A percentile compares a stretch with the other conserved stretches of the same genome.
phyloP scores from a whole-genome alignment of 768 basidiomycete genomes.

The Lactifluus piperatus region DNA sequence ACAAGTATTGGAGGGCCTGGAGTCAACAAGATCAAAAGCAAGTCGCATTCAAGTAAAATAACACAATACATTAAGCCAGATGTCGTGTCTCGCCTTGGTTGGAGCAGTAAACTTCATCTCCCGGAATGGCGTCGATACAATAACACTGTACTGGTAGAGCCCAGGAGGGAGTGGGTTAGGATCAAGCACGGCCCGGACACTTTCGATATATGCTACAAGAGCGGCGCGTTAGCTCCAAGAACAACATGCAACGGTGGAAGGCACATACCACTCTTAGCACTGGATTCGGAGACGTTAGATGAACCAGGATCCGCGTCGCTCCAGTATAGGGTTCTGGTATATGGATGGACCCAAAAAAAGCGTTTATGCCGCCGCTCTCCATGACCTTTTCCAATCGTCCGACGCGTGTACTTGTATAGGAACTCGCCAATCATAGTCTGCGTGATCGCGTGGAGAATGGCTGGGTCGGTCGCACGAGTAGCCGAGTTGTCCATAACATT shows the following conservation, averaged over 20 bases:
- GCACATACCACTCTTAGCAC: constrained; percentile 90
- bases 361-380: constrained; percentile 85
- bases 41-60: constrained; percentile 11
- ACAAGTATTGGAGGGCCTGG: constrained; percentile 86
- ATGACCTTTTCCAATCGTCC: constrained; percentile 81
- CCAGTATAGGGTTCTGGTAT: constrained; percentile 97
- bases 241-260: background rate
- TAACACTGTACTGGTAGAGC: constrained; percentile 83
- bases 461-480: constrained; percentile 59
- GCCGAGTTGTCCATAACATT: constrained; percentile 21
- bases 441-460: constrained; percentile 91
- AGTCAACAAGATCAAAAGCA: constrained; percentile 11
- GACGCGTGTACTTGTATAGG: constrained; percentile 93
- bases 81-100: constrained; percentile 91
- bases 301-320: constrained; percentile 91
- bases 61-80: constrained; percentile 78
- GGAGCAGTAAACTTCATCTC: constrained; percentile 99
- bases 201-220: constrained; percentile 78
- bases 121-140: constrained; percentile 86
- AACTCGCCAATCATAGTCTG: constrained; percentile 99
- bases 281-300: constrained; percentile 79
- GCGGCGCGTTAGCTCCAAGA: background rate
- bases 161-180: constrained; percentile 95
- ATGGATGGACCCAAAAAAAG: constrained; percentile 99
- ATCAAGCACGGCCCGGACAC: constrained; percentile 85